These are phyloP conservation scores for Penstemon newberryi DNA, from an alignment of 257 asterid species.

Conservation along the genomic window DNA sequence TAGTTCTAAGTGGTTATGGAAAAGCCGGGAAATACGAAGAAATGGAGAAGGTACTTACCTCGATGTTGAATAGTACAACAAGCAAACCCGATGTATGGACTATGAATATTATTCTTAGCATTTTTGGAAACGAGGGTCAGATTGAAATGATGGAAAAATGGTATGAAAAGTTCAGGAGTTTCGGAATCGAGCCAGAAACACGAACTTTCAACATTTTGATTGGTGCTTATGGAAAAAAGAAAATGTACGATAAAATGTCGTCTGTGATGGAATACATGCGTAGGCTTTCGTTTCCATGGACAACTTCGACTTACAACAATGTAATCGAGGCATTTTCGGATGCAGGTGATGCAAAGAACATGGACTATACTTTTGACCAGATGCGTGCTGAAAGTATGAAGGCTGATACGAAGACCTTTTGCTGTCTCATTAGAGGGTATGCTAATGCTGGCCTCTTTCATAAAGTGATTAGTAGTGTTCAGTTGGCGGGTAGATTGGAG, in stretches of 20 bases:
- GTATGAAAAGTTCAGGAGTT: conserved; percentile 81
- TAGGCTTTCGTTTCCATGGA: conserved; percentile 85
- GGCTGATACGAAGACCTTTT: conserved; percentile 80
- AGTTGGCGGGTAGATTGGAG: conserved; percentile 77
- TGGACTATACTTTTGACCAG: conserved; percentile 84
- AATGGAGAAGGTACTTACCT: conserved; percentile 75
- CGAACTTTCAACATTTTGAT: conserved; percentile 81
- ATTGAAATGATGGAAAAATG: conserved; percentile 90
- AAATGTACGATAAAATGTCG: conserved; percentile 92
- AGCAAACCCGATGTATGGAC: conserved; percentile 86
- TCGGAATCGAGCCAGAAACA: conserved; percentile 84
- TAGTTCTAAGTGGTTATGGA: conserved; percentile 82
- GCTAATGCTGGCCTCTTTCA: conserved; percentile 81
- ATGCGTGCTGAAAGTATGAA: conserved; percentile 82
- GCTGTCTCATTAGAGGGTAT: conserved; percentile 84
- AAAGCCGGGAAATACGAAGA: conserved; percentile 77
- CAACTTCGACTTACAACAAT: conserved; percentile 88
- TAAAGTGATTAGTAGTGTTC: conserved; percentile 73
- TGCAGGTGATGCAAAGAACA: conserved; percentile 73
- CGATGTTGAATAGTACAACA: conserved; percentile 61
- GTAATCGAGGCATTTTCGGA: conserved; percentile 91
- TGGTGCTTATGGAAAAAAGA: conserved; percentile 88
- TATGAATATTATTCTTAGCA: conserved; percentile 75
- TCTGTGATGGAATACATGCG: conserved; percentile 97
- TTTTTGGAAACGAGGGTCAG: conserved; percentile 81